Conservation (phyloP, 192 early-diverging fungal species). For the Lobosporangium transversale region DNA sequence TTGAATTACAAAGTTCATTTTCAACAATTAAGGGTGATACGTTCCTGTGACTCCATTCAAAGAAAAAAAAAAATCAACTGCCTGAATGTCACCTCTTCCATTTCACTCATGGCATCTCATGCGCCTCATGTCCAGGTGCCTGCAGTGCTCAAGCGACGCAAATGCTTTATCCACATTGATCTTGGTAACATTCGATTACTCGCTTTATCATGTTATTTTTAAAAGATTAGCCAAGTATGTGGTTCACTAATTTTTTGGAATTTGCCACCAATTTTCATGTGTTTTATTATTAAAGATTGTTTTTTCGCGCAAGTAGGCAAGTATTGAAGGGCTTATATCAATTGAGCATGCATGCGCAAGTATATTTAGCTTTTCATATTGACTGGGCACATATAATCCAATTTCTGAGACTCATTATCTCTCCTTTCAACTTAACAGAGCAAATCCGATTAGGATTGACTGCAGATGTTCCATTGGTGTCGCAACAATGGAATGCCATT, state of each 20-base stretch:
- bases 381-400: no score
- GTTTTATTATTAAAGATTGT: conserved; percentile 60
- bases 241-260: not conserved
- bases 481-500: conserved; percentile 92
- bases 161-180: conserved; percentile 66
- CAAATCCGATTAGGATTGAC: conserved; percentile 76
- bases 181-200: conserved; percentile 32
- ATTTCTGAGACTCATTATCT: no score
- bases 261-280: conserved; percentile 47
- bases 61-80: not conserved
- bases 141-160: conserved; percentile 52
- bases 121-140: conserved; percentile 31
- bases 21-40: no score
- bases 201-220: not conserved
- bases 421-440: conserved; percentile 59
- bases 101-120: conserved; percentile 2
- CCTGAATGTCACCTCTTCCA: not conserved
- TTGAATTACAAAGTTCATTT: no score
- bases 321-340: not conserved
- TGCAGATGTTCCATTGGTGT: conserved; percentile 74
- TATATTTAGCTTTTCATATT: not conserved
- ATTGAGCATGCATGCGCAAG: not conserved
- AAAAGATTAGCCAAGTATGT: no score
- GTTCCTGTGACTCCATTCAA: not conserved
- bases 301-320: conserved; percentile 85